Percentiles rank a stretch among this genome's conserved stretches.
These are phyloP conservation scores for Microbotryum intermedium DNA, from an alignment of 1,284 basidiomycete species.

Conservation along the genomic window DNA sequence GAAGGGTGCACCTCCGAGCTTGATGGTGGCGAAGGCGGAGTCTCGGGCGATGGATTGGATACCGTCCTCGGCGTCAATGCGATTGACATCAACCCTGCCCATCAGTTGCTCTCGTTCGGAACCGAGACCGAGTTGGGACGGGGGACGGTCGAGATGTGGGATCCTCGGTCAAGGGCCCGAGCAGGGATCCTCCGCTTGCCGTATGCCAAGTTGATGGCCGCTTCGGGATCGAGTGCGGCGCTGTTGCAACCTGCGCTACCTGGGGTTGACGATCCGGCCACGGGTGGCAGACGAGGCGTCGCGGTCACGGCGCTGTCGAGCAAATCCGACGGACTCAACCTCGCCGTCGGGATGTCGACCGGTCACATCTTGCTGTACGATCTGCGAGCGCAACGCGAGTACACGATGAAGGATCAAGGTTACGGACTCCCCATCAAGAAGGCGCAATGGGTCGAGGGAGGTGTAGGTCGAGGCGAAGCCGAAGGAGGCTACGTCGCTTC, in stretches of 20 bases:
- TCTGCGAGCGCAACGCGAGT: constrained; percentile 71
- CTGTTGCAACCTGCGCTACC: constrained; percentile 38
- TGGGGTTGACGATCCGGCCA: constrained; percentile 40
- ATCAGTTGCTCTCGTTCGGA: constrained; percentile 84
- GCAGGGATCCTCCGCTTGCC: constrained; percentile 75
- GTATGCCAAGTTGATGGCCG: constrained; percentile 46
- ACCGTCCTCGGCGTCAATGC: constrained; percentile 69
- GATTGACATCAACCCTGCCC: constrained; percentile 87
- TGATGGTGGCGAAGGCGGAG: constrained; percentile 30
- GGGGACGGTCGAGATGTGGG: constrained; percentile 91
- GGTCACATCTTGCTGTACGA: constrained; percentile 95
- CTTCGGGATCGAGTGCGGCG: constrained; percentile 42
- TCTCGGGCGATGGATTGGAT: constrained; percentile 40
- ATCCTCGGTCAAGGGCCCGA: constrained; percentile 69
- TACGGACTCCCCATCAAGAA: constrained; percentile 86
- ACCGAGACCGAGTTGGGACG: constrained; percentile 50
- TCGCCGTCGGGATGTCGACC: constrained; percentile 88
- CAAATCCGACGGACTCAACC: constrained; percentile 76
- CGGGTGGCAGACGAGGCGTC: constrained; percentile 40
- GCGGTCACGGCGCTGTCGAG: constrained; percentile 78
- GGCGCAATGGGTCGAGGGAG: constrained; percentile 79
- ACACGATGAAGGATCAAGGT: constrained; percentile 90
- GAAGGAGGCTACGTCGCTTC: constrained; percentile 63
- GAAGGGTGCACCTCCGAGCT: constrained; percentile 38
- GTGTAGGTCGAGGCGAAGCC: constrained; percentile 57